Evolutionary conservation across 1,284 basidiomycete species (phyloP).

Genomic region (Tilletia setariae): DNA sequence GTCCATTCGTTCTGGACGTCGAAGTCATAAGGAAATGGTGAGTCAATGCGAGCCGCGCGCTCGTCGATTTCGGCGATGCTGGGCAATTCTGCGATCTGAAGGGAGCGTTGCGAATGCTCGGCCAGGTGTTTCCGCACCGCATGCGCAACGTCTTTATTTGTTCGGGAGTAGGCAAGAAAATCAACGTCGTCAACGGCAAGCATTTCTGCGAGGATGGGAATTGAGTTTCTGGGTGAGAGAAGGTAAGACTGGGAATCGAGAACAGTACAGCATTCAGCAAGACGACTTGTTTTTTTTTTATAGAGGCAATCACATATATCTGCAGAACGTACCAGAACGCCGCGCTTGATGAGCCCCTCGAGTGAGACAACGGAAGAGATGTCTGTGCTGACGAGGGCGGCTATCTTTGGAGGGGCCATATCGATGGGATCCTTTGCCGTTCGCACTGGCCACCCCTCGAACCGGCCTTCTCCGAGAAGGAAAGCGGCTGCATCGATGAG

Average conservation of each 20-base stretch:
- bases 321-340: not conserved
- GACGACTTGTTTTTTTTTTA: too few relatives aligned
- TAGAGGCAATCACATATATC: not conserved
- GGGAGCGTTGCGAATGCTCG: not conserved
- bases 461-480: not conserved
- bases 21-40: conserved; percentile 1
- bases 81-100: not conserved
- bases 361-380: not conserved
- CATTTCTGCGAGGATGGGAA: not conserved
- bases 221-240: not conserved
- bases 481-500: not conserved
- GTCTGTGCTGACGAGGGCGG: not conserved
- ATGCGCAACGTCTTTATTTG: not conserved
- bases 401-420: not conserved
- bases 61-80: not conserved
- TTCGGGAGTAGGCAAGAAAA: not conserved
- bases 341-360: conserved; percentile 3
- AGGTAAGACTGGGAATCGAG: not conserved
- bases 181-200: not conserved
- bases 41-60: not conserved
- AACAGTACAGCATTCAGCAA: not conserved
- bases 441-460: not conserved
- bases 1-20: not conserved
- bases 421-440: not conserved
- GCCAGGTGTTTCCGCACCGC: too few relatives aligned